Base-by-base conservation (phyloP, 1,284 basidiomycete species). In the Amylostereum chailletii region DNA sequence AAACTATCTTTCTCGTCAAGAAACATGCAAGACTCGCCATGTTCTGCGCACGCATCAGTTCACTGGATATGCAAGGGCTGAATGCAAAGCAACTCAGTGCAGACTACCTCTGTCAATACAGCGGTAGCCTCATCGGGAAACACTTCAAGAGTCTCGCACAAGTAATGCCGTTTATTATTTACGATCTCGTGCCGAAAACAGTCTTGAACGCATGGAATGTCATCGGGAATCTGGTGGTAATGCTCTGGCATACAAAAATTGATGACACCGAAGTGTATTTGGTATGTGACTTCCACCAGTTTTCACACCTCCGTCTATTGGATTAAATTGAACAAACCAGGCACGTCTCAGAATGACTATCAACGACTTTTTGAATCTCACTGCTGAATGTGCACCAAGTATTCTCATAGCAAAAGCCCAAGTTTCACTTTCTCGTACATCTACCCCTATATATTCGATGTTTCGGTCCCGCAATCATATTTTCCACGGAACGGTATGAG, bases 141-240 rank as follows among this genome's bases (percentile, higher is more conserved):
- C 64, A 68, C 34, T 64, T 65, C 55, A 64, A 65, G 47, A 61
- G 53, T 5, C 48, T 68, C 1, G 48, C 50, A 2, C 65, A 68
- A 41, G 50, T 62, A 0, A 62, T 65, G 55, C 42, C 59, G 1
- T 66, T 62, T 51, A 44, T 58, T 4, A 47, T 65, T 1, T 53
- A 53, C n/a, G 57, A 58, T 29, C 52, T 67, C 2, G 57, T 65
- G 1, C 50, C 55, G 0, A 34, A 51, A 0, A 30, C 31, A 1
- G 39, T 66, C 1, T 53, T 54, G 4, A 29, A 62, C 40, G 56
- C 55, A 0, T 66, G 63, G 64, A 38, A 49, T 0, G 6, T 49
- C 0, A 58, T 66, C 11, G 59, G 63, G 0, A 19, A 52, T 2
- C 49, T 66, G 0, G 54, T 56, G 0, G 61, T 62, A 1, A 52